Evolutionary conservation across 2,329 filamentous ascomycete genomes (phyloP), one percentile per base, ranked within the genome.

Genomic region (Gaeumannomyces sp.): DNA sequence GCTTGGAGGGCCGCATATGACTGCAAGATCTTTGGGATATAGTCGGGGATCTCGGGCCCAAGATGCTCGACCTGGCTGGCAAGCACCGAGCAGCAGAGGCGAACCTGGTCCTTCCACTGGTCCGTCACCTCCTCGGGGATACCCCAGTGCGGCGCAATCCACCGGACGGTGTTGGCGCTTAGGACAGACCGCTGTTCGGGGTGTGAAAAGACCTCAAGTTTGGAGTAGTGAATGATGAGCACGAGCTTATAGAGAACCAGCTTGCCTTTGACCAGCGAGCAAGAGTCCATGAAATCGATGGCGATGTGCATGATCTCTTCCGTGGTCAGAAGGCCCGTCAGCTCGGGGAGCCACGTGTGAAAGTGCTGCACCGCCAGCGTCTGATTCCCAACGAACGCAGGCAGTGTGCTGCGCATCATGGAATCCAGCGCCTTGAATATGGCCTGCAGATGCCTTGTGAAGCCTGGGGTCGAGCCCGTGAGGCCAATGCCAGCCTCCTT

Each of bases 361-460:
- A 98, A 96, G 74, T 98, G 92, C 76, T 99, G 95, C 16, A 98
- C 93, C 2, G 96, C 88, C 62, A 99, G 80, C 0, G 95, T 98
- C 77, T 99, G 96, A 68, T 91, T 98, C 45, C 95, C 95, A 19
- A 98, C 91, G 29, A 98, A 80, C 25, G 93, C 88, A 0, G 95
- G 91, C 2, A 92, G 90, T 1, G 88, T 83, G 74, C 92, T 97
- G 66, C 89, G 87, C 92, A 99, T 97, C 77, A 99, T 85, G 22
- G 85, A 83, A 76, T 98, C 93, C 29, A 99, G 82, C 1, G 92
- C 90, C 73, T 93, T 93, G 80, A 98, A 98, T 53, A 98, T 92
- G 45, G 85, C 88, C 67, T 92, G 88, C 65, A 98, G 79, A 70
- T 97, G 91, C 67, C 92, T 86, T 60, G 89, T 92, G 74, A 99